Base-by-base conservation (phyloP, 139 green algal genomes). In the Ulvella scutata region DNA sequence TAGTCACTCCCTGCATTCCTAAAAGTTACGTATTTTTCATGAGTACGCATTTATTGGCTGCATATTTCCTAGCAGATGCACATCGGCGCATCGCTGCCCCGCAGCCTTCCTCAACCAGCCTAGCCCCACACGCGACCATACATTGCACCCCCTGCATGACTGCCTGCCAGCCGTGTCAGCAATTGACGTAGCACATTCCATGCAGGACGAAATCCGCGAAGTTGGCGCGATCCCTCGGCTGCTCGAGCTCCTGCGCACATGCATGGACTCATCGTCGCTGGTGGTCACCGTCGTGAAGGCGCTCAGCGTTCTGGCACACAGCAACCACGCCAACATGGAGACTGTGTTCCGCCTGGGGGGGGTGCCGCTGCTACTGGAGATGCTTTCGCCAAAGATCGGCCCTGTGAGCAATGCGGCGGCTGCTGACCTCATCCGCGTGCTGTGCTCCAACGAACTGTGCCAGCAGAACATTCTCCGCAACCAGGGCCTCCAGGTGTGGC, bases 381-480 rank as follows among this genome's bases (percentile, higher is more conserved):
- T 67, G 51, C 51, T 67, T 26, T n/a, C 51, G 51, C 51, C 51
- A 6, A 67, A 67, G 51, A 26, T 67, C 51, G 51, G 51, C 13
- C 51, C 51, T 26, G 51, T 67, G 9, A 36, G 51, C 51, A 67
- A 67, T 26, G 51, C 51, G n/a, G 51, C 51, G n/a, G 51, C 51
- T 1, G 51, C 51, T 26, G 51, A 67, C 51, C 51, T 67, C 51
- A 67, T 67, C 51, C 51, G 51, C 51, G 51, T 67, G 0, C 51
- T 67, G n/a, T 67, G 51, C 51, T 67, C 51, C 51, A 67, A 67
- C 20, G 51, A 67, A 26, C 51, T 67, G n/a, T 67, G 51, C 51
- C 51, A 67, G 51, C 51, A 67, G 51, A 67, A 67, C 51, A 67
- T 67, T 26, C 51, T 67, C 51, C 51, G 51, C 51, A 67, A 67